Conservation (phyloP, 2,329 filamentous ascomycete genomes). For the Fusarium sp. region DNA sequence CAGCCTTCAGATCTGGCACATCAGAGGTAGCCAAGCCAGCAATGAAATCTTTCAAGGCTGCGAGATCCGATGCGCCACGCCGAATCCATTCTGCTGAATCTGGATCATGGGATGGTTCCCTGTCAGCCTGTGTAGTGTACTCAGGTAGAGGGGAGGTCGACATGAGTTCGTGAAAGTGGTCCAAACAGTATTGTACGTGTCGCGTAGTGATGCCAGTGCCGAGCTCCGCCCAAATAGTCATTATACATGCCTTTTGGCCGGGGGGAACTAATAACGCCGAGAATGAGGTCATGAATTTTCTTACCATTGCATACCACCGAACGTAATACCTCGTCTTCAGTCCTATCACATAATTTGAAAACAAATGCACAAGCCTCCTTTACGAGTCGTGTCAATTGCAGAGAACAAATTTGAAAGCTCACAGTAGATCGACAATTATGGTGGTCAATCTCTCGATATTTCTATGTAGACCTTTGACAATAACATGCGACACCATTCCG, state of each 20-base stretch:
- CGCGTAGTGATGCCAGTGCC: not conserved
- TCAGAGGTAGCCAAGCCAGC: not conserved
- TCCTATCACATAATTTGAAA: not conserved
- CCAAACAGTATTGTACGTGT: not conserved
- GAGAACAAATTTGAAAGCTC: not conserved
- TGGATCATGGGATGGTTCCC: not conserved
- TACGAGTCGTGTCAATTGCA: not conserved
- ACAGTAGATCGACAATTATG: fast-evolving
- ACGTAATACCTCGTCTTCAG: not conserved
- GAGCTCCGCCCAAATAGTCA: not conserved
- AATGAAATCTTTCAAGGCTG: not conserved
- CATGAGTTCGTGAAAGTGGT: not conserved
- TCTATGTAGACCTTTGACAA: too few species aligned
- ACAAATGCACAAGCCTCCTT: too few species aligned
- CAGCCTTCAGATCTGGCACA: fast-evolving
- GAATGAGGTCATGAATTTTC: not conserved
- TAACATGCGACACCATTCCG: too few species aligned
- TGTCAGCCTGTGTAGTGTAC: not conserved
- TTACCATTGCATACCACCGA: not conserved
- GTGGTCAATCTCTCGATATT: too few species aligned
- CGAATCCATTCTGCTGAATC: not conserved
- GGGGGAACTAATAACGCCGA: not conserved
- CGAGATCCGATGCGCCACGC: not conserved
- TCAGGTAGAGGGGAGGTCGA: not conserved
- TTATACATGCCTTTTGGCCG: fast-evolving